Base-by-base conservation (phyloP, 1,284 basidiomycete genomes). In the Malassezia slooffiae region DNA sequence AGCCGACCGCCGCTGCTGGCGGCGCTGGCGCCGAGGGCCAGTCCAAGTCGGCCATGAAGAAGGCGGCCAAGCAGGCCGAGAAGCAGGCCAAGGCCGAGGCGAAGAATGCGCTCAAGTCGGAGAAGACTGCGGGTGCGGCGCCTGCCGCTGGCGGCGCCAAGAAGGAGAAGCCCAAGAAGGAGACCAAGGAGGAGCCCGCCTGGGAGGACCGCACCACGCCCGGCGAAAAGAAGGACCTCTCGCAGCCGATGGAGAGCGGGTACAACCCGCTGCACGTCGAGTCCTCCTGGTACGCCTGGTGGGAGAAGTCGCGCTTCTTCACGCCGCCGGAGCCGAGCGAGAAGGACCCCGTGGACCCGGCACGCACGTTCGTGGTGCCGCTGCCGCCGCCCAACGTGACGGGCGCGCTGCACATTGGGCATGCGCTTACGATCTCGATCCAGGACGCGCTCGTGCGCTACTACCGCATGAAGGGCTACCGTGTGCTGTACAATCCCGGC, bases 301-400 rank as follows among this genome's bases (percentile, higher is more conserved):
- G 93, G 93, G 76, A 81, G 43, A 78, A 80, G 21, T 76, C 84
- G 68, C 85, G 85, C 10, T 93, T 82, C 76, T 97, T 96, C 76
- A 77, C 80, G 56, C 93, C 93, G 1, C 46, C 51, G 34, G 60
- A 64, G 47, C 60, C 55, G 22, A 58, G 59, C 36, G 61, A 68
- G 26, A 57, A 56, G n/a, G 49, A 66, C 52, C 60, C 58, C 34
- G 48, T 57, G 43, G 55, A 67, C 50, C 64, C 69, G 10, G 58
- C 60, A 34, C 64, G 60, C 21, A 72, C 75, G 7, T 97, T 97
- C 69, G 82, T 90, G 52, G 80, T 99, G 36, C 85, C 90, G 1
- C 77, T 81, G 4, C 93, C 93, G 23, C 93, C 93, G 10, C 93
- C 93, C n/a, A 97, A 97, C 67, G 90, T 99, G 56, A 99, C 93